phyloP scores from a whole-genome alignment of 305 asterid species.

The Fraxinus ornus region DNA sequence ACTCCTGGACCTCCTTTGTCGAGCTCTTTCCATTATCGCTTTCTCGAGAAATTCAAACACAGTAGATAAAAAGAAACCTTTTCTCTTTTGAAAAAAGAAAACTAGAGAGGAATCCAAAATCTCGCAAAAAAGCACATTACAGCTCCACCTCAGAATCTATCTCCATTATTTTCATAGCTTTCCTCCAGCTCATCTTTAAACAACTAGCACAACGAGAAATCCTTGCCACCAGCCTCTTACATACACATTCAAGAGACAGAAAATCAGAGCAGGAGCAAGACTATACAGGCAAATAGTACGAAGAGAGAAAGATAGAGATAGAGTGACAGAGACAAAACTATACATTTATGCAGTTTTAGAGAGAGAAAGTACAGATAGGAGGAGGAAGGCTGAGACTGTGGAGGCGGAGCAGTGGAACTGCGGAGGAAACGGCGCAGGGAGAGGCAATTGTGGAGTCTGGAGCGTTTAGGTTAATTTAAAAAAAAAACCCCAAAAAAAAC shows the following conservation, averaged over 20 bases:
- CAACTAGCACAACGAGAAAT: constrained; percentile 23
- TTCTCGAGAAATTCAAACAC: constrained; percentile 18
- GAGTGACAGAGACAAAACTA: background rate
- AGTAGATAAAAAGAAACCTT: constrained; percentile 23
- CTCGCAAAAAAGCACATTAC: constrained; percentile 54
- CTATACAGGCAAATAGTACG: constrained; percentile 5
- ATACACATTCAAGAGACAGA: constrained; percentile 27
- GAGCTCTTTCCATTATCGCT: constrained; percentile 43
- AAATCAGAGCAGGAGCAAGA: background rate
- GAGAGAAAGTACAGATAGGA: constrained; percentile 37
- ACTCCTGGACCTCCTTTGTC: constrained; percentile 53
- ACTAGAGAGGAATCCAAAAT: constrained; percentile 31
- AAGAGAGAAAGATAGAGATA: background rate
- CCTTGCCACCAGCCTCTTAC: constrained; percentile 12
- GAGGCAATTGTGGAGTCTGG: too few relatives aligned
- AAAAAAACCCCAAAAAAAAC: too few relatives aligned
- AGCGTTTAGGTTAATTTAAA: too few relatives aligned
- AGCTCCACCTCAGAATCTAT: constrained; percentile 47
- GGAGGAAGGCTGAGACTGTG: background rate
- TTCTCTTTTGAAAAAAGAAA: constrained; percentile 21
- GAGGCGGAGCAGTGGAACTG: constrained; percentile 15
- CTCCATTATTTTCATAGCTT: constrained; percentile 32
- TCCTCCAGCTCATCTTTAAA: constrained; percentile 36
- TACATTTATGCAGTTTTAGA: constrained; percentile 24
- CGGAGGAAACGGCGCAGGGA: too few relatives aligned